Percentiles rank a stretch among this genome's conserved stretches.
Evolutionary conservation across 805 yeast species (phyloP).

Genomic region (Wickerhamiella cacticola): DNA sequence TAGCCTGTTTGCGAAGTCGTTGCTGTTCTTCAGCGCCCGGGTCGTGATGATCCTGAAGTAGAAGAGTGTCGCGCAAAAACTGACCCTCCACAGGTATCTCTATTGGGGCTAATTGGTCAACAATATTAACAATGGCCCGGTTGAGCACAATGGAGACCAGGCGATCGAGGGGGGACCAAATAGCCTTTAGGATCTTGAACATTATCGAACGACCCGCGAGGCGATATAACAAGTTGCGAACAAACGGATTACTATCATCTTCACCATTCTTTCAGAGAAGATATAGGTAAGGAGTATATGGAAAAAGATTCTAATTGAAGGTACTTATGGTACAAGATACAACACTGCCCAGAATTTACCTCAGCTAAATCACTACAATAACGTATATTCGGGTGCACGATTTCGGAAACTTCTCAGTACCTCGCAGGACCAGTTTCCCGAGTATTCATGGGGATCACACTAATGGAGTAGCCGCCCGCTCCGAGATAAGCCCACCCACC

Average conservation of each 20-base stretch:
- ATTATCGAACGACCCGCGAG: neutral
- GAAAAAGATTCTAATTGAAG: no score
- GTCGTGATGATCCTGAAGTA: conserved; percentile 4
- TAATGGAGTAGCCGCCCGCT: no score
- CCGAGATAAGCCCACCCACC: no score
- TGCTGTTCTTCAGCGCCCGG: conserved; percentile 4
- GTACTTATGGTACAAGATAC: no score
- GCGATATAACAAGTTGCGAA: conserved; percentile 9
- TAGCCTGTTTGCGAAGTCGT: conserved; percentile 3
- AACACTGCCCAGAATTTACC: no score
- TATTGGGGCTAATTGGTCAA: neutral
- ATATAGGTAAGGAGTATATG: no score
- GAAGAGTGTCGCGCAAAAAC: conserved; percentile 1
- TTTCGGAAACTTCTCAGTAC: no score
- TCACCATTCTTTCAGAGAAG: neutral
- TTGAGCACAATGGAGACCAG: neutral
- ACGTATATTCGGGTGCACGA: no score
- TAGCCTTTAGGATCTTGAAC: neutral
- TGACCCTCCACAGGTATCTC: neutral
- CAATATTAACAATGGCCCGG: neutral
- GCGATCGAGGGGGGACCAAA: conserved; percentile 2
- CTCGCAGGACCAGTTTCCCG: no score
- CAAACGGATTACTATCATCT: conserved; percentile 2
- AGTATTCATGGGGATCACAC: no score
- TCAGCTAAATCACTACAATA: no score